phyloP scores from a whole-genome alignment of 345 rosid species.

The Cardamine occulta region DNA sequence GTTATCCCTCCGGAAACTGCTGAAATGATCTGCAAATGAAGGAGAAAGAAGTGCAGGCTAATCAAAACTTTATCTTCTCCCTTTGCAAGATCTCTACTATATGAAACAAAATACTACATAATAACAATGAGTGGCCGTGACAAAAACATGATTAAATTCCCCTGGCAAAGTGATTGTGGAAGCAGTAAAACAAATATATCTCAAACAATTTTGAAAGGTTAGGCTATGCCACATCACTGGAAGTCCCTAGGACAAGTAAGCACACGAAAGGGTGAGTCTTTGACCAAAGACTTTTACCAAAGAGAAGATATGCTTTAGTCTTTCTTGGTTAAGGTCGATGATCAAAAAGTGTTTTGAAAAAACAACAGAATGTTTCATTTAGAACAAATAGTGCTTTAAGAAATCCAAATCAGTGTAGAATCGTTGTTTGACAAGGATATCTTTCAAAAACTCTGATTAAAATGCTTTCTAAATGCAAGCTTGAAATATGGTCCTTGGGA shows the following conservation, averaged over 20 bases:
- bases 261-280: conserved; percentile 1
- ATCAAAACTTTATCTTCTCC: background rate
- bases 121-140: background rate
- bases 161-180: background rate
- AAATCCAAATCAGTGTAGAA: background rate
- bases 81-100: background rate
- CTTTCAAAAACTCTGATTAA: background rate
- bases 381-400: background rate
- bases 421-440: background rate
- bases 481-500: background rate
- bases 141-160: background rate
- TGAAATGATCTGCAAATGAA: conserved; percentile 71
- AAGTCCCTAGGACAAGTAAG: background rate
- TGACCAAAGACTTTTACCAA: background rate
- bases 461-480: background rate
- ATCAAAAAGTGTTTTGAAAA: background rate
- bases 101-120: background rate
- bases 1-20: conserved; percentile 97
- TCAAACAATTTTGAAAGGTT: background rate
- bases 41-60: background rate
- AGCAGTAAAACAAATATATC: background rate
- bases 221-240: conserved; percentile 4
- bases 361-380: background rate
- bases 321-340: background rate
- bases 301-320: background rate